Base-by-base conservation (phyloP, 257 asterid genomes). In the Haberlea rhodopensis region DNA sequence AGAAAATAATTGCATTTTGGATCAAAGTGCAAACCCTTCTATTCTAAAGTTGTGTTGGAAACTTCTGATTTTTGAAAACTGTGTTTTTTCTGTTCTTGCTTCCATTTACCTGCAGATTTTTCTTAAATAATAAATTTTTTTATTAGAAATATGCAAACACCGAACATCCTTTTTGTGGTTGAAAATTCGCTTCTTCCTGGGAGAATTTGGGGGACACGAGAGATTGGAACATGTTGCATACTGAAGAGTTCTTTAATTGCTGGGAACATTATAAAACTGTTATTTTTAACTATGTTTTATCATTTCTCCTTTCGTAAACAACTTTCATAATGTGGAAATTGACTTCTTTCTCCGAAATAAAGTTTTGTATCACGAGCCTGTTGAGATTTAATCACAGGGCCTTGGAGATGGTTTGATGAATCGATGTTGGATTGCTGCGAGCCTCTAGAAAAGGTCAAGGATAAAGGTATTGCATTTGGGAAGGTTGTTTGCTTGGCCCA, bases 361-460 rank as follows among this genome's bases (percentile, higher is more conserved):
- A 40, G 29, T 21, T 70, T 58, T 58, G 24, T 67, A 53, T 70
- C 62, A 64, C 58, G 26, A 53, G 73, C 72, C 65, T 76, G 57
- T 63, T 40, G 64, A 66, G 76, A 32, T 70, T 69, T 43, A 45
- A 65, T 60, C 25, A 6, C 81, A 94, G 99, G 99, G 66, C 97
- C 99, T 65, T 94, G 99, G 99, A 86, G 99, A 78, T 94, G 99
- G 99, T 94, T 94, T 66, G 99, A 94, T 69, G 99, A 94, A 78
- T 87, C 87, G 51, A 94, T 94, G 99, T 60, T 94, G 83, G 99
- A 94, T 76, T 94, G 99, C 65, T 94, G 99, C 66, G 99, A 94
- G 79, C 92, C 99, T 53, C 74, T 94, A 71, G 99, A 94, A 66
- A 90, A 87, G 81, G 95, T 94, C 46, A 94, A 90, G 85, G 91